phyloP scores from a whole-genome alignment of 768 basidiomycete genomes.

The Albatrellus ellisii region DNA sequence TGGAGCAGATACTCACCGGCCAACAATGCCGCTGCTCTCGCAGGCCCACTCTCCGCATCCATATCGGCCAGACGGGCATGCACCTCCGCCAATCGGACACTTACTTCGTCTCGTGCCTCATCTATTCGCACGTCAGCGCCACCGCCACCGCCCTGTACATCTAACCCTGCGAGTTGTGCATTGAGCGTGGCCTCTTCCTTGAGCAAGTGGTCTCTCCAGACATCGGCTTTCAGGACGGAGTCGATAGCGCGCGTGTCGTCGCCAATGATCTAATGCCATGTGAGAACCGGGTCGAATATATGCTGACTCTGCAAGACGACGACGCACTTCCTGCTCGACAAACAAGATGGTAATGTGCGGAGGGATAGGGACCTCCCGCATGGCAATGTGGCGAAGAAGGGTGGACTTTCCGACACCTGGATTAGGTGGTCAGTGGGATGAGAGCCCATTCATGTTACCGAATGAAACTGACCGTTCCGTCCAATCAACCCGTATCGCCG shows the following conservation, averaged over 20 bases:
- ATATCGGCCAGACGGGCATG: conserved; percentile 90
- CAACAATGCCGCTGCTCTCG: conserved; percentile 77
- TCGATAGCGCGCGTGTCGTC: conserved; percentile 89
- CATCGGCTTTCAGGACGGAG: conserved; percentile 98
- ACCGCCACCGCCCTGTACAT: conserved; percentile 43
- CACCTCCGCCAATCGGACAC: conserved; percentile 73
- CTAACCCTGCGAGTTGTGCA: conserved; percentile 55
- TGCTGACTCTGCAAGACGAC: neutral
- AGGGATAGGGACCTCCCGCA: conserved; percentile 91
- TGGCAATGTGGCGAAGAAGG: conserved; percentile 82
- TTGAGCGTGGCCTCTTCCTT: conserved; percentile 76
- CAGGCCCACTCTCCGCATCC: conserved; percentile 97
- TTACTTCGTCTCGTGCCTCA: conserved; percentile 77
- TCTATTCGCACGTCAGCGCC: conserved; percentile 51
- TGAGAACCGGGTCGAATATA: neutral
- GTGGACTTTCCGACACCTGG: conserved; percentile 85
- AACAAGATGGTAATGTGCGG: conserved; percentile 94
- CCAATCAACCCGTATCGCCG: conserved; percentile 89
- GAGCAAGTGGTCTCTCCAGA: conserved; percentile 89
- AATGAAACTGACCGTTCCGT: conserved; percentile 22
- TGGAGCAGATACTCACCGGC: conserved; percentile 39
- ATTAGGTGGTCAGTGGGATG: conserved; percentile 28
- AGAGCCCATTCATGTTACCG: neutral
- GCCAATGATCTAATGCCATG: conserved; percentile 57
- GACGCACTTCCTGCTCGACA: conserved; percentile 87